phyloP scores from a whole-genome alignment of 2,329 filamentous ascomycete genomes.

The Tolypocladium ovalisporum region DNA sequence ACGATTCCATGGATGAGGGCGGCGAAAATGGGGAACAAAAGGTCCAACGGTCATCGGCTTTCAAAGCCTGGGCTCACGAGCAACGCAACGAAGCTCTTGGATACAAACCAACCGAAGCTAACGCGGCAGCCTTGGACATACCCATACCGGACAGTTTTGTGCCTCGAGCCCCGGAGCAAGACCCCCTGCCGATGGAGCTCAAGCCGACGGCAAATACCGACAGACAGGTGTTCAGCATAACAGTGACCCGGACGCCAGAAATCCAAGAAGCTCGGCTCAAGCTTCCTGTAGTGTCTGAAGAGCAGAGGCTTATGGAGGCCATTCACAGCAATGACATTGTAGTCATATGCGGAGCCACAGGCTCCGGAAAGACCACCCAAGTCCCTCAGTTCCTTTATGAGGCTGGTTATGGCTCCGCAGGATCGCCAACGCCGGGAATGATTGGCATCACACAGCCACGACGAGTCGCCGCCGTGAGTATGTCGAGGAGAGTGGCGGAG shows the following conservation, averaged over 20 bases:
- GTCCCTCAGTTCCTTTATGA: slow-evolving; percentile 94
- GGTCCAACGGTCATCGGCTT: slow-evolving; percentile 46
- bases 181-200: slow-evolving; percentile 58
- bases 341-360: slow-evolving; percentile 87
- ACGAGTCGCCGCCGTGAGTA: slow-evolving; percentile 90
- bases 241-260: slow-evolving; percentile 56
- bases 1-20: slow-evolving; percentile 20
- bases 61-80: slow-evolving; percentile 87
- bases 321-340: slow-evolving; percentile 86
- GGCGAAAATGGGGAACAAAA: slow-evolving; percentile 13
- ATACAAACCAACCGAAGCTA: slow-evolving; percentile 36
- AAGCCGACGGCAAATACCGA: slow-evolving; percentile 46
- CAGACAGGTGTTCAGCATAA: slow-evolving; percentile 67
- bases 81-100: slow-evolving; percentile 79
- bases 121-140: slow-evolving; percentile 34
- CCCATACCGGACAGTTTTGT: slow-evolving; percentile 52
- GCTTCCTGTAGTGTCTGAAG: slow-evolving; percentile 84
- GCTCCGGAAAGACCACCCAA: slow-evolving; percentile 96
- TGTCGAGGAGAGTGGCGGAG: slow-evolving; percentile 82
- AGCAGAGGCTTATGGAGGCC: slow-evolving; percentile 96
- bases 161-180: slow-evolving; percentile 57
- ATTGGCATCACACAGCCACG: slow-evolving; percentile 93
- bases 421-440: slow-evolving; percentile 76
- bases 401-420: slow-evolving; percentile 73
- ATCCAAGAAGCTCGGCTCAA: slow-evolving; percentile 71